These are phyloP conservation scores for Tetraselmis striata DNA, from an alignment of 139 green algal genomes.

Conservation along the genomic window DNA sequence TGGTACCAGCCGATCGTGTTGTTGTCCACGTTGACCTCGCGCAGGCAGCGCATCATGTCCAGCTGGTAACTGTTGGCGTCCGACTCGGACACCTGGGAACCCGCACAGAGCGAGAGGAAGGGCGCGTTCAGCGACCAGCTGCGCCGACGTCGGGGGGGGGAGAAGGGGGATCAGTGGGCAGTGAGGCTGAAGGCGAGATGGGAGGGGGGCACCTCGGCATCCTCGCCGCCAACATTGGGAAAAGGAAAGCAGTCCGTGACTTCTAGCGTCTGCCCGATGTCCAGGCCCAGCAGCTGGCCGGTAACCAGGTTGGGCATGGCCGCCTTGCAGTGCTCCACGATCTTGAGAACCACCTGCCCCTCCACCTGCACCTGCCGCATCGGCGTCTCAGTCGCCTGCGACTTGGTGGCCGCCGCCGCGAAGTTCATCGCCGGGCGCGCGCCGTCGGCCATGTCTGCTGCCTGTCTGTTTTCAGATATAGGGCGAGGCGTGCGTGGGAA, in stretches of 20 bases:
- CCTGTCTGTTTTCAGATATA: too few species aligned
- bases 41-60: slow-evolving; percentile 96
- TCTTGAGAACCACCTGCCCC: slow-evolving; percentile 82
- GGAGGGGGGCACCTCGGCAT: background rate
- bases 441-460: background rate
- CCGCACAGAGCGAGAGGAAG: too few species aligned
- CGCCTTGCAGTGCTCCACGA: slow-evolving; percentile 91
- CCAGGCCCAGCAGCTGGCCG: slow-evolving; percentile 93
- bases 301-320: slow-evolving; percentile 73
- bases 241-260: slow-evolving; percentile 98
- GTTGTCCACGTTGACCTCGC: slow-evolving; percentile 97
- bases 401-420: slow-evolving; percentile 19
- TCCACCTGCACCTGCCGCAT: slow-evolving; percentile 68
- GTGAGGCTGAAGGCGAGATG: too few species aligned
- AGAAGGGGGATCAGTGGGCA: too few species aligned
- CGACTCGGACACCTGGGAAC: slow-evolving; percentile 15
- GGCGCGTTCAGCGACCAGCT: too few species aligned
- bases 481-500: too few species aligned
- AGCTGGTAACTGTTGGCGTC: slow-evolving; percentile 90
- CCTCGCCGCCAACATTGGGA: slow-evolving; percentile 31
- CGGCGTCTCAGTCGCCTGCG: slow-evolving; percentile 38
- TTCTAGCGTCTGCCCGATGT: slow-evolving; percentile 91
- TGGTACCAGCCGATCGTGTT: slow-evolving; percentile 99
- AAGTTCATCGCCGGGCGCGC: slow-evolving; percentile 7
- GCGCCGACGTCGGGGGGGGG: too few species aligned